These are phyloP conservation scores for Ambispora gerdemannii DNA, from an alignment of 192 early-diverging fungal genomes.

Conservation along the genomic window DNA sequence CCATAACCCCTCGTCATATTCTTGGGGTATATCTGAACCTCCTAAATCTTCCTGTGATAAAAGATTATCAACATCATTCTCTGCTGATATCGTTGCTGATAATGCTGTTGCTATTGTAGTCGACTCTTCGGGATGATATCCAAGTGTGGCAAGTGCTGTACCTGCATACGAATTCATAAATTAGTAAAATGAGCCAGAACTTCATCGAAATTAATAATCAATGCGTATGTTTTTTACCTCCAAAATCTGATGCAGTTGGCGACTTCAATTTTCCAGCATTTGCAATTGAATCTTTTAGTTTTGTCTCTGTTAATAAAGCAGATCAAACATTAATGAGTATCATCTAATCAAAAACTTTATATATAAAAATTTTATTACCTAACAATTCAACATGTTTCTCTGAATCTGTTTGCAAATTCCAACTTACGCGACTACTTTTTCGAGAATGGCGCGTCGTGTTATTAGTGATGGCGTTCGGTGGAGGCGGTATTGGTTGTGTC, in stretches of 20 bases:
- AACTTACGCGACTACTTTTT: neutral
- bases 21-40: neutral
- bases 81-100: neutral
- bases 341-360: neutral
- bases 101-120: neutral
- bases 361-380: neutral
- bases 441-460: slow-evolving; percentile 1
- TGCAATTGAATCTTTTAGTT: neutral
- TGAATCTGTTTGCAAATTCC: neutral
- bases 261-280: neutral
- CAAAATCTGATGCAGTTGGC: neutral
- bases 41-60: neutral
- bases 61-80: neutral
- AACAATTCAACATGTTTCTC: slow-evolving; percentile 13
- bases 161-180: neutral
- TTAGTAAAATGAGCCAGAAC: neutral
- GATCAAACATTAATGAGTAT: neutral
- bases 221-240: neutral
- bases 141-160: neutral
- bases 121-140: neutral
- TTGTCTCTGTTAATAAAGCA: neutral
- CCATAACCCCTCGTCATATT: slow-evolving; percentile 11
- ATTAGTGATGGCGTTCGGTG: neutral
- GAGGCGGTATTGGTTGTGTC: neutral
- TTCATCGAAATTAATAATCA: neutral